phyloP scores from a whole-genome alignment of 169 alveolate species.

The Neospora caninum region DNA sequence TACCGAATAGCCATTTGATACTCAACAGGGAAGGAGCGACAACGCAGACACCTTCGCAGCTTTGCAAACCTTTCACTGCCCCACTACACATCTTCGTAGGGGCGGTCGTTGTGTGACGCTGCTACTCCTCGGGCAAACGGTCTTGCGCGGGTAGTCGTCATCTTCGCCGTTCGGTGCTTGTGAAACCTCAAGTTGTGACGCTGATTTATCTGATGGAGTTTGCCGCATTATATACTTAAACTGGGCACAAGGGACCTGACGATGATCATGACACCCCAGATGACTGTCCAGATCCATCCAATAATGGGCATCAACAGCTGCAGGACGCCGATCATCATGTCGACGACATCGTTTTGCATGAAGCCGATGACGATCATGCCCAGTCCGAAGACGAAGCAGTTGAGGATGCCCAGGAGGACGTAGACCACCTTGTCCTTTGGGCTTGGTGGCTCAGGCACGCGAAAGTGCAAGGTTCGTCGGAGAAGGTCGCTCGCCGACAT shows the following conservation, averaged over 20 bases:
- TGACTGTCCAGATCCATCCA: slow-evolving; percentile 72
- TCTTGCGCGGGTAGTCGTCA: too few relatives aligned
- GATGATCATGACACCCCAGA: slow-evolving; percentile 72
- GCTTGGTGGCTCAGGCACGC: slow-evolving; percentile 29
- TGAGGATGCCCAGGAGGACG: slow-evolving; percentile 64
- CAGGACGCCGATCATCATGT: slow-evolving; percentile 70
- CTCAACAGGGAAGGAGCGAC: too few relatives aligned
- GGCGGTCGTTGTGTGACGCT: too few relatives aligned
- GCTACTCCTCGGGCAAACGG: too few relatives aligned
- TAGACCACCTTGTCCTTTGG: slow-evolving; percentile 17
- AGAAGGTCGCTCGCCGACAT: slow-evolving; percentile 16
- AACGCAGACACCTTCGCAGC: too few relatives aligned
- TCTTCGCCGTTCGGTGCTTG: too few relatives aligned
- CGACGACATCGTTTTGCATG: slow-evolving; percentile 64
- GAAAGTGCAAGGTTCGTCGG: slow-evolving; percentile 18
- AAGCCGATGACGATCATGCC: slow-evolving; percentile 73
- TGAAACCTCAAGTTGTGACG: too few relatives aligned
- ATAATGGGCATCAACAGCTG: slow-evolving; percentile 69
- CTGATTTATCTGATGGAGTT: too few relatives aligned
- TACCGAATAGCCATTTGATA: too few relatives aligned
- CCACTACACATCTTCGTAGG: too few relatives aligned
- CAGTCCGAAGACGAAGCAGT: slow-evolving; percentile 66
- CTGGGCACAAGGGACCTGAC: slow-evolving; percentile 1
- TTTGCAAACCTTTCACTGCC: too few relatives aligned
- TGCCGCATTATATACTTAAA: not conserved